Evolutionary conservation across 176 grass and related monocot genomes (phyloP).

Genomic region (Rhipidocladum racemiflorum): DNA sequence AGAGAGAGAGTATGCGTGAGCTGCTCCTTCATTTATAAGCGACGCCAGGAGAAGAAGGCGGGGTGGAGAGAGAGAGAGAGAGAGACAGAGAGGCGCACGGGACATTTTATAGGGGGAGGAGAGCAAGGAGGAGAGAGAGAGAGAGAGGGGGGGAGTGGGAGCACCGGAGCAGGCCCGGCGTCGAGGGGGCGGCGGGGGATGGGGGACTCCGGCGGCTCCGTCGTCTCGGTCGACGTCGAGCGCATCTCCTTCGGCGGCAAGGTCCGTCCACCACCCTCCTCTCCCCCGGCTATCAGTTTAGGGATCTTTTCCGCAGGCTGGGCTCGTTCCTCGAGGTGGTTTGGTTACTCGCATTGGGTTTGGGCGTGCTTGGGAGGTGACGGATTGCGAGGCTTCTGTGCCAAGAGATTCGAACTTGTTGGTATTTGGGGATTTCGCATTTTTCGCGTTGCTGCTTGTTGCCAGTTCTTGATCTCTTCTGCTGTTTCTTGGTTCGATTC

Average conservation of each 20-base stretch:
- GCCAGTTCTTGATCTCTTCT: background rate
- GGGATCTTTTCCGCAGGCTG: background rate
- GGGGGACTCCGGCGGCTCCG: conserved; percentile 82
- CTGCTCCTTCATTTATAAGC: conserved; percentile 52
- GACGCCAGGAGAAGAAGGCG: conserved; percentile 24
- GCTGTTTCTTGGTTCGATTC: background rate
- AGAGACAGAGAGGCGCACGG: background rate
- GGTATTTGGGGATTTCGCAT: too few species aligned
- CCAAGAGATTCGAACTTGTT: background rate
- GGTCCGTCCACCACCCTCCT: conserved; percentile 30
- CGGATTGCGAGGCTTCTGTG: background rate
- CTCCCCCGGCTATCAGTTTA: background rate
- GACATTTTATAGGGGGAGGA: background rate
- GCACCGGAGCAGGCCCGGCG: background rate
- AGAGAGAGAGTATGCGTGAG: background rate
- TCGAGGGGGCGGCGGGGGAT: conserved; percentile 37
- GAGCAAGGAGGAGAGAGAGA: background rate
- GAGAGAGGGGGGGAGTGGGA: background rate
- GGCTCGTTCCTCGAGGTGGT: background rate
- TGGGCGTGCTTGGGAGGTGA: background rate
- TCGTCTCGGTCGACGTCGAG: conserved; percentile 79
- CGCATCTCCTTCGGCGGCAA: conserved; percentile 95
- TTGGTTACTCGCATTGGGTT: conserved; percentile 15
- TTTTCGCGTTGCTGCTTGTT: background rate
- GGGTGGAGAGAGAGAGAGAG: background rate